Evolutionary conservation across 108 stramenopile genomes (phyloP).

Genomic region (Conticribra guillardii): DNA sequence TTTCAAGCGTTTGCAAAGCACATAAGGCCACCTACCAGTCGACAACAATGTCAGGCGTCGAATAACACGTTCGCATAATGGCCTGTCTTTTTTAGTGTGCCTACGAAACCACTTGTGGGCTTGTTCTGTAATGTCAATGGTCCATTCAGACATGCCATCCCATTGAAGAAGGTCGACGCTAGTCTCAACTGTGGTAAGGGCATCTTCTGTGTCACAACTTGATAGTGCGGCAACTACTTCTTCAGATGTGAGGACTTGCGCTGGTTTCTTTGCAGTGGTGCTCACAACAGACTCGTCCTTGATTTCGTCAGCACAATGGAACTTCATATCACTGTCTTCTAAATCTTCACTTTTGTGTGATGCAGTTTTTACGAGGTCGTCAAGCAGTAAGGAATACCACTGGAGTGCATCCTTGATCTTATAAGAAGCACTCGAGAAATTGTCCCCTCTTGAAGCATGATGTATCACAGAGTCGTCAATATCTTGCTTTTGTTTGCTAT

Average conservation of each 20-base stretch:
- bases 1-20: constrained; percentile 35
- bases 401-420: not conserved
- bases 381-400: not conserved
- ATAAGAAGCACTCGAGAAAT: not conserved
- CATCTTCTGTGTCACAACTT: constrained; percentile 33
- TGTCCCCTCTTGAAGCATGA: not conserved
- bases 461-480: not conserved
- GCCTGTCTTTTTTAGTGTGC: constrained; percentile 31
- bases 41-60: constrained; percentile 44
- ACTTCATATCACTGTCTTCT: not conserved
- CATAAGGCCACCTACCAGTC: constrained; percentile 53
- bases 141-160: constrained; percentile 36
- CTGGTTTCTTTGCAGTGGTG: not conserved
- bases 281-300: not conserved
- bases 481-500: not conserved
- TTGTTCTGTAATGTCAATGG: constrained; percentile 51
- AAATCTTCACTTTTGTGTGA: not conserved
- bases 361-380: not conserved
- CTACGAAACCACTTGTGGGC: constrained; percentile 52
- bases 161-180: constrained; percentile 41
- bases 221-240: constrained; percentile 24
- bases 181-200: constrained; percentile 34
- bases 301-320: constrained; percentile 1
- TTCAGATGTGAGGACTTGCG: constrained; percentile 12
- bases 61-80: constrained; percentile 45